Evolutionary conservation across 495 filamentous ascomycete genomes (phyloP).

Genomic region (Cercophora sp.): DNA sequence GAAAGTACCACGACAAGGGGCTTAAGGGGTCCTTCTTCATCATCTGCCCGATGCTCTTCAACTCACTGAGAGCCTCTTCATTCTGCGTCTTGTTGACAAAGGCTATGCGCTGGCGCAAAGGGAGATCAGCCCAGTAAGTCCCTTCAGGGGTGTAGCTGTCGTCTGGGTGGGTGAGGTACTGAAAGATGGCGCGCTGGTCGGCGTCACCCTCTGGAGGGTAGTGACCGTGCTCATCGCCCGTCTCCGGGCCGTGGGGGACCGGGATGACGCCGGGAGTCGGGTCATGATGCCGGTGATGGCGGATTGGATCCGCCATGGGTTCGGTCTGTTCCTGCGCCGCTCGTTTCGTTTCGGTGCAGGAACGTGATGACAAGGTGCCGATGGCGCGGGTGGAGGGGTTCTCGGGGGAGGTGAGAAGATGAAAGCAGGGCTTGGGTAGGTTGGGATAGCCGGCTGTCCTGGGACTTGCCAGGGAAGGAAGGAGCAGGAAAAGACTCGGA

Average conservation of each 20-base stretch:
- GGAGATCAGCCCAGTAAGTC: conserved; percentile 84
- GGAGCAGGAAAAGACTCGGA: background rate
- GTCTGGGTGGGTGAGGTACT: conserved; percentile 69
- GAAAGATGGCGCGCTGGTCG: conserved; percentile 71
- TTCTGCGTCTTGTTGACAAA: conserved; percentile 70
- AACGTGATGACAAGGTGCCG: background rate
- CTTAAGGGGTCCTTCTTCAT: conserved; percentile 74
- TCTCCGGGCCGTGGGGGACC: conserved; percentile 46
- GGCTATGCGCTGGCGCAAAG: conserved; percentile 55
- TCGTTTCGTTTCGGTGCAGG: background rate
- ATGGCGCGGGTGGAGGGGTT: background rate
- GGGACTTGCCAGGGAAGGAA: background rate
- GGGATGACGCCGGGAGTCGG: conserved; percentile 41
- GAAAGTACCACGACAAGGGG: conserved; percentile 76
- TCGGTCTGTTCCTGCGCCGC: background rate
- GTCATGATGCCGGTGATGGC: conserved; percentile 39
- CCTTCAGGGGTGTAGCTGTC: conserved; percentile 79
- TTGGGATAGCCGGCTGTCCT: background rate
- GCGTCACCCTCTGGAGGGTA: conserved; percentile 26
- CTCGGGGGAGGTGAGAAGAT: background rate
- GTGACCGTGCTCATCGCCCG: conserved; percentile 38
- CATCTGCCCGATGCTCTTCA: conserved; percentile 67
- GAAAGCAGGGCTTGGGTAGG: background rate
- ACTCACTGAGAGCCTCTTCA: conserved; percentile 60
- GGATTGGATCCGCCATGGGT: conserved; percentile 30